These are phyloP conservation scores for Solanum appendiculatum DNA, from an alignment of 257 asterid species.

Conservation along the genomic window DNA sequence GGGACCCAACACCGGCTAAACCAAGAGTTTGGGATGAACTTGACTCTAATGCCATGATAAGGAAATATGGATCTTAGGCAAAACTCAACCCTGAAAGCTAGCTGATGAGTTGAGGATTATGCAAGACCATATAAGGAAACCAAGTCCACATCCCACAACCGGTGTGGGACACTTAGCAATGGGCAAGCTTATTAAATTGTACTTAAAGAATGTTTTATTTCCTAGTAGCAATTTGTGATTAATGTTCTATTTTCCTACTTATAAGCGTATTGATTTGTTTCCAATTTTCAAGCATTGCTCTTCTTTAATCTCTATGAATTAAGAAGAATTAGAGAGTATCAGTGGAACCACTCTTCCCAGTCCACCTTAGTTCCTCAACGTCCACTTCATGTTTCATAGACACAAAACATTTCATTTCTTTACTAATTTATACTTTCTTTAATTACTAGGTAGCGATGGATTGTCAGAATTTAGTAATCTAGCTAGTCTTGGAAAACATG, in stretches of 20 bases:
- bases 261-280: too few species aligned
- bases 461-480: constrained; percentile 21
- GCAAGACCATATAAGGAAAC: too few species aligned
- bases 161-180: too few species aligned
- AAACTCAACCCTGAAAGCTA: background rate
- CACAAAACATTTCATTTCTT: background rate
- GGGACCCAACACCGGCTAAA: background rate
- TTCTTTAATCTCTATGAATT: background rate
- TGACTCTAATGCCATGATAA: background rate
- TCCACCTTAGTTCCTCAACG: background rate
- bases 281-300: background rate
- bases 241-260: background rate
- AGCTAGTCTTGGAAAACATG: constrained; percentile 7
- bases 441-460: constrained; percentile 32
- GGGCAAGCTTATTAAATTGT: too few species aligned
- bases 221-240: background rate
- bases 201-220: too few species aligned
- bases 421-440: background rate
- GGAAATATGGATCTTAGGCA: background rate
- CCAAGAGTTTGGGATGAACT: background rate
- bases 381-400: background rate
- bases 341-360: background rate
- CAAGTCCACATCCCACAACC: too few species aligned
- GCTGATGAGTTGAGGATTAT: too few species aligned
- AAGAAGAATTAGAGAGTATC: background rate